phyloP scores from a whole-genome alignment of 306 rosid species.

The Ormosia emarginata region DNA sequence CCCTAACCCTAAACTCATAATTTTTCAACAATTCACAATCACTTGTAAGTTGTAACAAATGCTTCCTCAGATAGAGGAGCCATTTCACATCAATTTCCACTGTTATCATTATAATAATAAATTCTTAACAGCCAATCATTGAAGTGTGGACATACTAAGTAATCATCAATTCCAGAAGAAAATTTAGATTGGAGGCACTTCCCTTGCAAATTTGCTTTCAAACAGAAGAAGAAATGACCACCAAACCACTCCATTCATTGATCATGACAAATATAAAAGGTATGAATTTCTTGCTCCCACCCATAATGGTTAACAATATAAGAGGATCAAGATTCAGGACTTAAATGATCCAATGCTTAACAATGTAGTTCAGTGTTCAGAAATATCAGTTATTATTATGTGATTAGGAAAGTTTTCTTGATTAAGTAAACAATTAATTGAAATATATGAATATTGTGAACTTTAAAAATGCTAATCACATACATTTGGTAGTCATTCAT shows the following conservation, averaged over 20 bases:
- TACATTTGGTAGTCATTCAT: neutral
- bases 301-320: neutral
- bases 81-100: neutral
- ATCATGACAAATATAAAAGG: neutral
- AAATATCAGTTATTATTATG: neutral
- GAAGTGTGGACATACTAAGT: neutral
- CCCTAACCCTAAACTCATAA: too few relatives aligned
- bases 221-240: neutral
- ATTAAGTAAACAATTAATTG: neutral
- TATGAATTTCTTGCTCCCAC: neutral
- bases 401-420: neutral
- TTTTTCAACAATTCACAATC: neutral
- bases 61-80: conserved; percentile 37
- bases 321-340: neutral
- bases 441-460: neutral
- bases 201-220: conserved; percentile 21
- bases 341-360: neutral
- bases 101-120: neutral
- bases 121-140: neutral
- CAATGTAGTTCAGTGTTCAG: neutral
- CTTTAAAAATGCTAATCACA: conserved; percentile 2
- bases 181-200: conserved; percentile 1
- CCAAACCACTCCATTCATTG: neutral
- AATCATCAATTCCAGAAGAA: neutral
- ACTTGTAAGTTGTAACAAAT: conserved; percentile 31